These are phyloP conservation scores for Alternaria rosae DNA, from an alignment of 2,329 filamentous ascomycete genomes.

Conservation along the genomic window DNA sequence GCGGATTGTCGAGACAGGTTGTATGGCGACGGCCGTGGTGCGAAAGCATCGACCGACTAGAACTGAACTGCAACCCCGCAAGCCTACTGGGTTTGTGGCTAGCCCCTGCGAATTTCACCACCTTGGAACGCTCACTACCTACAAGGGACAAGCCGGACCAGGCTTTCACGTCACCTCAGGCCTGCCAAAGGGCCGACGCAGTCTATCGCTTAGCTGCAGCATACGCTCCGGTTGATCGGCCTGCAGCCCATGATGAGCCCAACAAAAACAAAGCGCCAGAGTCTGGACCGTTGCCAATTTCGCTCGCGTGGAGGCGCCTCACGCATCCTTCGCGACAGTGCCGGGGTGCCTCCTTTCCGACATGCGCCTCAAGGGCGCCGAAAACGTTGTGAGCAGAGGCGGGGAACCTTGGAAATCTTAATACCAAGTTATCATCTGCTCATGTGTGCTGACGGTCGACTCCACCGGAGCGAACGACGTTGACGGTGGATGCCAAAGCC, in stretches of 20 bases:
- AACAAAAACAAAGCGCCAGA: conserved; percentile 15
- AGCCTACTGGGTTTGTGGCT: conserved; percentile 10
- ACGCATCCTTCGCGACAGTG: not conserved
- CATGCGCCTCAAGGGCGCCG: not conserved
- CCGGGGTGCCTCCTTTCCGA: not conserved
- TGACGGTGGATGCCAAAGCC: not conserved
- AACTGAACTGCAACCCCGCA: conserved; percentile 4
- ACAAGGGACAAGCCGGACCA: too few relatives aligned
- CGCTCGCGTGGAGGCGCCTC: conserved; percentile 8
- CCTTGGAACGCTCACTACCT: too few relatives aligned
- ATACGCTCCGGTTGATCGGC: conserved; percentile 21
- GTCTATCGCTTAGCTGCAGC: conserved; percentile 18
- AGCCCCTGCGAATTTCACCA: conserved; percentile 5
- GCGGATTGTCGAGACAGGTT: conserved; percentile 11
- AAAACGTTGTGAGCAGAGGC: not conserved
- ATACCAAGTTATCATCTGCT: not conserved
- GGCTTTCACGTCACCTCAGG: conserved; percentile 10
- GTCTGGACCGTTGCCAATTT: conserved; percentile 23
- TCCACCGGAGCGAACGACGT: not conserved
- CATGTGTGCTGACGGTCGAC: not conserved
- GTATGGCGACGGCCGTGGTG: conserved; percentile 10
- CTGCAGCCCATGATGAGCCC: conserved; percentile 24
- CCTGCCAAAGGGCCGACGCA: not conserved
- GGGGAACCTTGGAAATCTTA: not conserved
- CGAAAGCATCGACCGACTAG: conserved; percentile 14